Percentiles rank a stretch among this genome's conserved stretches.
Evolutionary conservation across 495 filamentous ascomycete genomes (phyloP).

Genomic region (Hypoxylon lenormandii): DNA sequence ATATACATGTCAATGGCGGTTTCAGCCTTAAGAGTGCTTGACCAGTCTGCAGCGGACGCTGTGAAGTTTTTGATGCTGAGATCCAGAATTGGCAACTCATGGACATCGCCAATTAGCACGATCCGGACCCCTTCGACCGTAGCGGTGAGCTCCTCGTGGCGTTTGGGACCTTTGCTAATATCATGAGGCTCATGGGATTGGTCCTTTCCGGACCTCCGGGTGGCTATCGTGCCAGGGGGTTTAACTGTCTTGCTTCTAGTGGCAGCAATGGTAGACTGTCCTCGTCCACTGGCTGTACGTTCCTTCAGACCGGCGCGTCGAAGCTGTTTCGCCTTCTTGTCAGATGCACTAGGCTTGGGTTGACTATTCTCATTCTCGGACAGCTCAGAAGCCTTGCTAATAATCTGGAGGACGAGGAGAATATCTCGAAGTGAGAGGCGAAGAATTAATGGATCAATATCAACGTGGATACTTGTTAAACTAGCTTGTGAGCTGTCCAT

Average conservation of each 20-base stretch:
- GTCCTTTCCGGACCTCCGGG: slow-evolving; percentile 33
- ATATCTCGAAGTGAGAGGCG: slow-evolving; percentile 94
- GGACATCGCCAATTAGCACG: slow-evolving; percentile 92
- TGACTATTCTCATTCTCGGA: slow-evolving; percentile 68
- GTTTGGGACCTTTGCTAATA: slow-evolving; percentile 48
- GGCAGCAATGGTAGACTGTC: slow-evolving; percentile 68
- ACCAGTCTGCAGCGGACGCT: slow-evolving; percentile 88
- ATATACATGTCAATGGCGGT: slow-evolving; percentile 90
- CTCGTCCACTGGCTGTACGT: slow-evolving; percentile 73
- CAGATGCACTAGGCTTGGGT: slow-evolving; percentile 51
- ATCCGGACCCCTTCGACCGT: slow-evolving; percentile 88
- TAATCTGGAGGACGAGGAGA: slow-evolving; percentile 89
- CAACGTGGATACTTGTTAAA: slow-evolving; percentile 81
- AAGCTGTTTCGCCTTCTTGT: slow-evolving; percentile 74
- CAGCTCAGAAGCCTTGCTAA: slow-evolving; percentile 91
- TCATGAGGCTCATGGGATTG: slow-evolving; percentile 50
- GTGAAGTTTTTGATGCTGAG: slow-evolving; percentile 92
- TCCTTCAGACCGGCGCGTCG: slow-evolving; percentile 68
- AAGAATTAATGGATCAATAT: slow-evolving; percentile 92
- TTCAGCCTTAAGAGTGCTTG: slow-evolving; percentile 84
- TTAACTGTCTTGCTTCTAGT: slow-evolving; percentile 46
- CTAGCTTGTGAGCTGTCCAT: slow-evolving; percentile 81
- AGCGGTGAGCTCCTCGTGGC: slow-evolving; percentile 84
- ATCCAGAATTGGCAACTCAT: slow-evolving; percentile 93
- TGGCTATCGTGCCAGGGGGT: slow-evolving; percentile 30